Evolutionary conservation across 257 asterid genomes (phyloP).

Genomic region (Capsicum chinense): DNA sequence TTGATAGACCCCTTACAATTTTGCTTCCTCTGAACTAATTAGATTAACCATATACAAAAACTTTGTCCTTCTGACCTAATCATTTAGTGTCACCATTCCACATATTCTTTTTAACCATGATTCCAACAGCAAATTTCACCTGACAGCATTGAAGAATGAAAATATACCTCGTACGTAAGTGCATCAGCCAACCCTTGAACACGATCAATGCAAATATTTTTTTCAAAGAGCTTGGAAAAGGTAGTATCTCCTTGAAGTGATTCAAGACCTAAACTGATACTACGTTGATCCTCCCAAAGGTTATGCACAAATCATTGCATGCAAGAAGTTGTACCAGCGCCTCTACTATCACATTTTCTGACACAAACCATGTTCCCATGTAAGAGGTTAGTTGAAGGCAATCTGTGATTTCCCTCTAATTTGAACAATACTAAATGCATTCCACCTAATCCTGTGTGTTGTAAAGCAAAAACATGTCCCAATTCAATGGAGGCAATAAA

Average conservation of each 20-base stretch:
- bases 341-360: constrained; percentile 83
- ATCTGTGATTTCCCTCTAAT: constrained; percentile 82
- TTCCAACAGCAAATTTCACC: neutral
- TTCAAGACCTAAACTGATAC: constrained; percentile 89
- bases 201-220: constrained; percentile 88
- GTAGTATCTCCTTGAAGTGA: constrained; percentile 95
- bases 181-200: constrained; percentile 95
- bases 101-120: neutral
- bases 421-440: constrained; percentile 93
- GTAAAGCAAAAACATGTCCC: constrained; percentile 19
- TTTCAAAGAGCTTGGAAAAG: constrained; percentile 86
- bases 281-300: constrained; percentile 91
- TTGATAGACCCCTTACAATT: neutral
- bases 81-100: neutral
- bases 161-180: constrained; percentile 85
- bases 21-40: neutral
- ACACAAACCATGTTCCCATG: constrained; percentile 99
- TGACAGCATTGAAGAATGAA: neutral
- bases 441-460: constrained; percentile 82
- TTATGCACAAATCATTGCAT: constrained; percentile 90
- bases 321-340: constrained; percentile 91
- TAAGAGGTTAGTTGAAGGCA: constrained; percentile 94
- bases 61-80: neutral
- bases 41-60: neutral
- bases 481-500: constrained; percentile 21